A percentile compares a stretch with the other conserved stretches of the same genome.
Conservation (phyloP, 2,329 filamentous ascomycete species). For the Lasiodiplodia theobromae region DNA sequence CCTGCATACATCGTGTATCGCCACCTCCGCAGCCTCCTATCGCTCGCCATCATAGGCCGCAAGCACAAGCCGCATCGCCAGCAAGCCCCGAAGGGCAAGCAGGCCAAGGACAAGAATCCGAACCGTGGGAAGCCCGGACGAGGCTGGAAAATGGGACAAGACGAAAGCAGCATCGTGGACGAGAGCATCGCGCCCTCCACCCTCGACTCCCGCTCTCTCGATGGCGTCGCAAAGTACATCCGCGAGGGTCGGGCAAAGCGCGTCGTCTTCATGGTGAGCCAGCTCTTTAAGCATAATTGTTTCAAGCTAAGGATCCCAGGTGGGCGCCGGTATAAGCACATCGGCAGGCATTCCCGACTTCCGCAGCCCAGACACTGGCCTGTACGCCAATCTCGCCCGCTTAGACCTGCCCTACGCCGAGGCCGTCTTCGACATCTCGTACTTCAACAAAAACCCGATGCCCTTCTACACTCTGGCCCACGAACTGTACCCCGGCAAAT, state of each 20-base stretch:
- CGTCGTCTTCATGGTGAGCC: constrained; percentile 78
- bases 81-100: constrained; percentile 41
- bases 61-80: constrained; percentile 51
- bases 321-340: constrained; percentile 87
- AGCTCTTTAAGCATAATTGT: neutral
- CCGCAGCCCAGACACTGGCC: constrained; percentile 86
- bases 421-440: constrained; percentile 91
- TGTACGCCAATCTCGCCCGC: constrained; percentile 89
- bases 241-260: constrained; percentile 69
- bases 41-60: constrained; percentile 57
- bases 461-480: constrained; percentile 93
- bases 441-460: constrained; percentile 81
- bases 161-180: constrained; percentile 74
- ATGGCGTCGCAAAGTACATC: constrained; percentile 82
- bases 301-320: constrained; percentile 49
- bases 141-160: constrained; percentile 79
- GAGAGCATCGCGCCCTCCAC: constrained; percentile 69
- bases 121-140: constrained; percentile 36
- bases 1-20: neutral
- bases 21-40: neutral
- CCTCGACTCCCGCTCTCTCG: constrained; percentile 72
- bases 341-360: constrained; percentile 85
- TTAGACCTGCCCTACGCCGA: constrained; percentile 88
- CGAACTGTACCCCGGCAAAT: constrained; percentile 91
- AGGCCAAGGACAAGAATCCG: constrained; percentile 39